Evolutionary conservation across 2,329 filamentous ascomycete species (phyloP).

Genomic region (Cercospora sp.): DNA sequence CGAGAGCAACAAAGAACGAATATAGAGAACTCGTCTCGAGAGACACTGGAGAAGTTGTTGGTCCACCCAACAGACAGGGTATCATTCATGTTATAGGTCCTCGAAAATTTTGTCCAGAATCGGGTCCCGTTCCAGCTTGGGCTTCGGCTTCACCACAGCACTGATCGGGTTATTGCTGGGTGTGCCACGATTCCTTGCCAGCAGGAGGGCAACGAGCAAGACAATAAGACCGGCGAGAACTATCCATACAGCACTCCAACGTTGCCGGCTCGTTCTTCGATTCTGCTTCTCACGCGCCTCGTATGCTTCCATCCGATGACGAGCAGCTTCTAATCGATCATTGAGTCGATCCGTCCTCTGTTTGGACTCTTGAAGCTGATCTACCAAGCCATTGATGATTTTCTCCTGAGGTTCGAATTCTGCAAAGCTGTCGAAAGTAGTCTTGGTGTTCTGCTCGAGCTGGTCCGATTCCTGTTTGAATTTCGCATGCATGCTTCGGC

Average conservation of each 20-base stretch:
- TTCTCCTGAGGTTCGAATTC: slow-evolving; percentile 66
- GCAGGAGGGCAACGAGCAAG: slow-evolving; percentile 31
- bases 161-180: background rate
- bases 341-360: slow-evolving; percentile 62
- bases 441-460: slow-evolving; percentile 60
- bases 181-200: slow-evolving; percentile 30
- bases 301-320: slow-evolving; percentile 65
- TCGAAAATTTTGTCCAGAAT: slow-evolving; percentile 37
- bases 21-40: background rate
- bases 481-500: slow-evolving; percentile 44
- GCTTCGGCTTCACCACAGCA: slow-evolving; percentile 25
- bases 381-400: slow-evolving; percentile 63
- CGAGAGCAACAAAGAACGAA: background rate
- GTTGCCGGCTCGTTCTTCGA: slow-evolving; percentile 59
- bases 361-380: slow-evolving; percentile 61
- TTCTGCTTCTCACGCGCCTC: slow-evolving; percentile 67
- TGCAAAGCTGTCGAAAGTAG: slow-evolving; percentile 62
- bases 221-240: slow-evolving; percentile 29
- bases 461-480: slow-evolving; percentile 63
- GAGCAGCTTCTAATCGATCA: slow-evolving; percentile 64
- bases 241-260: slow-evolving; percentile 35
- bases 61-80: background rate
- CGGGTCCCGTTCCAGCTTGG: slow-evolving; percentile 33
- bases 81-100: slow-evolving; percentile 26
- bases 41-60: background rate